A percentile compares a stretch with the other conserved stretches of the same genome.
phyloP scores from a whole-genome alignment of 2,329 filamentous ascomycete species.

The Dendrostoma leiphaemia region DNA sequence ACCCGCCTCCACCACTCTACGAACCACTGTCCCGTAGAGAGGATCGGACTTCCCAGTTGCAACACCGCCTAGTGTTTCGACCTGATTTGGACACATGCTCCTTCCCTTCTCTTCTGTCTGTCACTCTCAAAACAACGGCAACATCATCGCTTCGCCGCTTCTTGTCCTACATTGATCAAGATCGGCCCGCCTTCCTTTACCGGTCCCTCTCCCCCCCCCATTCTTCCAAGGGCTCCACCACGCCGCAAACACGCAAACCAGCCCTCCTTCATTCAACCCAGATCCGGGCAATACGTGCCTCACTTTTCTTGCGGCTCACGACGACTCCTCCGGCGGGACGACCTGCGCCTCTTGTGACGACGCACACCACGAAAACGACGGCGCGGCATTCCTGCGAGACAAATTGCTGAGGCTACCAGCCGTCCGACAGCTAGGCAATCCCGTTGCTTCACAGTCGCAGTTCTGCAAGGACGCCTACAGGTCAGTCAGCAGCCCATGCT shows the following conservation, averaged over 20 bases:
- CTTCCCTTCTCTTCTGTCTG: conserved; percentile 11
- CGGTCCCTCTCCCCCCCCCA: neutral
- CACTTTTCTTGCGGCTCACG: too few relatives aligned
- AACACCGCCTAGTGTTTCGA: conserved; percentile 7
- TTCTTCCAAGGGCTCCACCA: neutral
- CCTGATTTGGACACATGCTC: conserved; percentile 2
- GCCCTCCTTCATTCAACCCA: neutral
- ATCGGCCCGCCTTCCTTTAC: conserved; percentile 1
- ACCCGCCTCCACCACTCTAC: neutral
- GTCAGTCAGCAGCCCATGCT: conserved; percentile 16
- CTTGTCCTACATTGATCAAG: conserved; percentile 11
- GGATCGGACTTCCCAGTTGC: too few relatives aligned
- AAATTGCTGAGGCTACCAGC: neutral
- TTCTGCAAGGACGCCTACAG: neutral
- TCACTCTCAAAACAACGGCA: conserved; percentile 1
- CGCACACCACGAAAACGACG: neutral
- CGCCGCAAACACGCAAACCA: conserved; percentile 6
- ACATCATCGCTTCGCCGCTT: conserved; percentile 14
- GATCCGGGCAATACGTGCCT: neutral
- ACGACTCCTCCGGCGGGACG: neutral
- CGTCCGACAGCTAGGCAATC: neutral
- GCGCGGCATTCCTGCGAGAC: neutral
- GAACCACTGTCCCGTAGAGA: too few relatives aligned
- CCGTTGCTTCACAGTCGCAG: neutral
- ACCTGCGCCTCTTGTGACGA: neutral